These are phyloP conservation scores for Kwoniella heveanensis DNA, from an alignment of 768 basidiomycete genomes.

Conservation along the genomic window DNA sequence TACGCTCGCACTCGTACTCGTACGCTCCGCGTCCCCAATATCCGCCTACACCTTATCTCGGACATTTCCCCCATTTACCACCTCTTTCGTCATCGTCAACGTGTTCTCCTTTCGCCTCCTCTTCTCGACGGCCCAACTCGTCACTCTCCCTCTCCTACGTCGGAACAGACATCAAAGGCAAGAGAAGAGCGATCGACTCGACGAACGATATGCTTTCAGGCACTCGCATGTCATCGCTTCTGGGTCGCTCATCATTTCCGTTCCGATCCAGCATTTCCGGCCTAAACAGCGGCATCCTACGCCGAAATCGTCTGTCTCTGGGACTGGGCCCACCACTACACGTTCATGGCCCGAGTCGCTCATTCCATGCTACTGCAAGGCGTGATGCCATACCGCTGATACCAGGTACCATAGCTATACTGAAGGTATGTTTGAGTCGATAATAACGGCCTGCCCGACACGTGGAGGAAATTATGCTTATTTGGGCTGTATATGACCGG, in stretches of 20 bases:
- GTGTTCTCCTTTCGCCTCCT: background rate
- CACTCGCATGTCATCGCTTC: background rate
- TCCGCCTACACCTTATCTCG: background rate
- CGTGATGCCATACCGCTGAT: slow-evolving; percentile 45
- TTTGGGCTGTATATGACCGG: too few species aligned
- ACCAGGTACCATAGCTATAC: slow-evolving; percentile 35
- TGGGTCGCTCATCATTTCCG: background rate
- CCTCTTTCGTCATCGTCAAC: background rate
- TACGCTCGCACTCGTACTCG: background rate
- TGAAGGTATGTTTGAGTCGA: slow-evolving; percentile 41
- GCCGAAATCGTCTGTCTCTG: background rate
- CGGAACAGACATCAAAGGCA: slow-evolving; percentile 17
- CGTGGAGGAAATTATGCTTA: too few species aligned
- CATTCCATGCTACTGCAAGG: slow-evolving; percentile 38
- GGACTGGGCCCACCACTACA: background rate
- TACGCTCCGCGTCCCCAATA: background rate
- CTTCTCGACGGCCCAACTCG: background rate
- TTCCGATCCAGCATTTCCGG: background rate
- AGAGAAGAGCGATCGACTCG: slow-evolving; percentile 9
- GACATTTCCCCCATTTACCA: background rate
- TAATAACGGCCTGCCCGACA: background rate
- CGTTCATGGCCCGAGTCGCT: slow-evolving; percentile 6
- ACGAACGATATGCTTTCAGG: background rate
- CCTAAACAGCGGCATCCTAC: background rate
- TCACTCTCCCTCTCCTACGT: background rate